Base-by-base conservation (phyloP, 768 basidiomycete species). In the Termitomyces eurrhizus region DNA sequence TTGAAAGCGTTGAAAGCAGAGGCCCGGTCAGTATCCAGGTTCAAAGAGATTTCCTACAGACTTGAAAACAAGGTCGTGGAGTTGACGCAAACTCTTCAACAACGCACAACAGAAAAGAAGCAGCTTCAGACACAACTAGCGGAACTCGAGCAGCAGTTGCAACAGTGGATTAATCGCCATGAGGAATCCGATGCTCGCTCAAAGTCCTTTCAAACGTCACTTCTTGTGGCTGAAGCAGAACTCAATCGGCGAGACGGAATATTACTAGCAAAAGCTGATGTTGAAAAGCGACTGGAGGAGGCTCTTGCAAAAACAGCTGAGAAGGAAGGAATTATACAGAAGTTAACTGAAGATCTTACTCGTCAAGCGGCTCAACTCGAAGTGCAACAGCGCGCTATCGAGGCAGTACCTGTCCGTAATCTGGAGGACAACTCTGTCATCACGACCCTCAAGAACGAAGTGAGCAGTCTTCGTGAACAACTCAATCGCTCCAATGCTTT, bases 11-110 rank as follows among this genome's bases (percentile, higher is more conserved):
- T 99, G 64, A 89, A 83, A 69, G 84, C 88, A 8, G 97, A 99
- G 74, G 97, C 97, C 7, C 93, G 95, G 55, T 98, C 97, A 1
- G 95, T 95, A 33, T 91, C 92, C 66, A 97, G 95, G 71, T 98
- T 96, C 86, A 98, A 97, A 77, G 95, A 97, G 76, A 97, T 96
- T 65, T 98, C 96, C 0, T 98, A 98, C 70, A 87, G 86, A 66
- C 82, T 99, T 58, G 97, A 99, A 78, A 99, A 98, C 82, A 99
- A 98, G 77, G 97, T 99, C 48, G 93, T 99, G 60, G 96, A 98
- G 71, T 89, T 99, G 63, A 98, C 97, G 0, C 97, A 99, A 72
- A 86, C 78, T 16, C 83, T 99, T 13, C 97, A 98, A 74, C 88
- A 83, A 69, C 88, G 96, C 51, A 95, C 89, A 2, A 84, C 85